These are phyloP conservation scores for Phytophthora hybrid DNA, from an alignment of 352 stramenopile genomes.

Conservation along the genomic window DNA sequence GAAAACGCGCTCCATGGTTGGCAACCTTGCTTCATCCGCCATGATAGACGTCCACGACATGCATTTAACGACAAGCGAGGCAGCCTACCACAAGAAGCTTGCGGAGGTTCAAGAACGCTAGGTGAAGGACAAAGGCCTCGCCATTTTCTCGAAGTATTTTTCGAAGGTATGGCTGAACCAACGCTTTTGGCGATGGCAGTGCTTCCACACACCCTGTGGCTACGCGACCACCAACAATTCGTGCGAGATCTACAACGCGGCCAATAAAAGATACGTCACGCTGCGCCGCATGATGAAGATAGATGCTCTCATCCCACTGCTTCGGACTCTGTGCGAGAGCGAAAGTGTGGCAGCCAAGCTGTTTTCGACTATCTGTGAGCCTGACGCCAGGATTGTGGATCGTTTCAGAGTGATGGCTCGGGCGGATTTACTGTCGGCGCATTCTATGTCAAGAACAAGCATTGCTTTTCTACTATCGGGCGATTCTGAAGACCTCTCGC, in stretches of 20 bases:
- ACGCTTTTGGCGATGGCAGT: constrained; percentile 15
- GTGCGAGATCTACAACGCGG: constrained; percentile 7
- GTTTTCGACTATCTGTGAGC: background rate
- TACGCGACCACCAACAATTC: constrained; percentile 35
- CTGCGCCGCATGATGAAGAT: constrained; percentile 17
- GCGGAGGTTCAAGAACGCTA: constrained; percentile 1
- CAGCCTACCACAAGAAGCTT: background rate
- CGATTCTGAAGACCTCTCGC: background rate
- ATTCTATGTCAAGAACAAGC: background rate
- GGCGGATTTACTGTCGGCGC: background rate
- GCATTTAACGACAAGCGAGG: constrained; percentile 15
- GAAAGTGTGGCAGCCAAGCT: background rate
- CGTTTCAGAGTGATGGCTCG: background rate
- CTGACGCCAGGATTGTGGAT: background rate
- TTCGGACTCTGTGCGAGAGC: constrained; percentile 7
- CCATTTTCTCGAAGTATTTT: constrained; percentile 1
- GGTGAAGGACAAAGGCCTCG: background rate
- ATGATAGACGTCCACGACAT: constrained; percentile 18
- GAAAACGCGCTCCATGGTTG: constrained; percentile 9
- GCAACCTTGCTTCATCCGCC: background rate
- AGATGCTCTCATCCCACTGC: background rate
- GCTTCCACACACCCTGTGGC: constrained; percentile 22
- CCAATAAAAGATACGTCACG: constrained; percentile 14
- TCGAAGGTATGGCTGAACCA: no score
- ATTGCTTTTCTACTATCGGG: no score